phyloP scores from a whole-genome alignment of 2,329 filamentous ascomycete genomes.

The Colletotrichum sp. region DNA sequence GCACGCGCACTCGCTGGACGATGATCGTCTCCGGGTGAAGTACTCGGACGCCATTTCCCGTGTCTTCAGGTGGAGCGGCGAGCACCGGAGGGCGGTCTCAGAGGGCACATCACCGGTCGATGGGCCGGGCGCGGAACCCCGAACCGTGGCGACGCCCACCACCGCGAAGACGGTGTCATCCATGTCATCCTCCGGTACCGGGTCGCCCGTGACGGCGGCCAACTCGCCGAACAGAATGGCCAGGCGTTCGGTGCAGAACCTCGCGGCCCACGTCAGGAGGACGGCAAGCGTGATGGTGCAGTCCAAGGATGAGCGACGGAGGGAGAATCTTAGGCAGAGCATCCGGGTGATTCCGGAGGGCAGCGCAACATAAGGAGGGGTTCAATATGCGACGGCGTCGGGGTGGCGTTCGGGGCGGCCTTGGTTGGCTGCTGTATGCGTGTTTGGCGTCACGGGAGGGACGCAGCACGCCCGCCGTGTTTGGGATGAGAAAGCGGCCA shows the following conservation, averaged over 20 bases:
- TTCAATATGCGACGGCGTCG: background rate
- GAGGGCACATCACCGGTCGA: background rate
- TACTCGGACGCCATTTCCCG: constrained; percentile 19
- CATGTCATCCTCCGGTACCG: background rate
- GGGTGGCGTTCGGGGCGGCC: background rate
- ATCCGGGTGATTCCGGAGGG: constrained; percentile 37
- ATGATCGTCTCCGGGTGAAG: constrained; percentile 10
- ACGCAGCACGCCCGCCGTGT: background rate
- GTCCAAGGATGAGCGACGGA: constrained; percentile 35
- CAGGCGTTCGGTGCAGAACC: constrained; percentile 8
- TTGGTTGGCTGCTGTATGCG: background rate
- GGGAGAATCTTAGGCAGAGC: constrained; percentile 38
- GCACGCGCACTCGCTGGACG: constrained; percentile 12
- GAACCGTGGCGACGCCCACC: background rate
- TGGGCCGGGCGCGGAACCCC: background rate
- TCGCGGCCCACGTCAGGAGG: constrained; percentile 22
- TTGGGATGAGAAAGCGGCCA: background rate
- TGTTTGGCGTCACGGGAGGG: background rate
- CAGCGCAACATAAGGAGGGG: background rate
- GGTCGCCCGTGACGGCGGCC: background rate
- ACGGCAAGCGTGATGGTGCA: constrained; percentile 12
- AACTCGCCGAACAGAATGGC: background rate
- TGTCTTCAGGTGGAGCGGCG: constrained; percentile 18
- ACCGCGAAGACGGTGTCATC: background rate
- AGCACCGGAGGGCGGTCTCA: constrained; percentile 9